phyloP scores from a whole-genome alignment of 345 rosid species.

The Eucalyptus tenuipes region DNA sequence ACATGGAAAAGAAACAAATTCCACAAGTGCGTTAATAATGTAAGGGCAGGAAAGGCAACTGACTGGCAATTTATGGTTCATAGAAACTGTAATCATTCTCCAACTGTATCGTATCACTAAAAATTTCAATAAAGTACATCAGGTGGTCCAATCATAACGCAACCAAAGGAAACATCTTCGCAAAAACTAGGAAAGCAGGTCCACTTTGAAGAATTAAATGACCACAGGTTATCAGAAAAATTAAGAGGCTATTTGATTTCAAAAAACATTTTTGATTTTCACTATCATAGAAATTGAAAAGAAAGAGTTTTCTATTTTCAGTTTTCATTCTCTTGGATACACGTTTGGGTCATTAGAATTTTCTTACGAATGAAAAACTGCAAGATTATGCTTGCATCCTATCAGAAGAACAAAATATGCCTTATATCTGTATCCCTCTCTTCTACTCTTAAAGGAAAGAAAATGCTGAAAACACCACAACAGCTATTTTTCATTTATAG shows the following conservation, averaged over 20 bases:
- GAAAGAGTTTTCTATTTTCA: background rate
- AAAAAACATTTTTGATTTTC: background rate
- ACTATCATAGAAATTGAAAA: background rate
- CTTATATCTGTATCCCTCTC: background rate
- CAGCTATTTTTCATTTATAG: background rate
- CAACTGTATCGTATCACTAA: background rate
- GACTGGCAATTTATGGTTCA: background rate
- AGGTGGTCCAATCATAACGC: background rate
- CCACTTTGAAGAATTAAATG: background rate
- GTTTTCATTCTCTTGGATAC: background rate
- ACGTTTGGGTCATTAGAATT: background rate
- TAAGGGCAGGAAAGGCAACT: background rate
- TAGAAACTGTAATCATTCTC: background rate
- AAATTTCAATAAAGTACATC: background rate
- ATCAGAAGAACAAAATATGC: background rate
- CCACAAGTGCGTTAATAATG: background rate
- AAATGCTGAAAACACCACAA: background rate
- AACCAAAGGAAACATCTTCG: background rate
- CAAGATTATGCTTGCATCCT: background rate
- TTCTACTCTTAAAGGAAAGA: background rate
- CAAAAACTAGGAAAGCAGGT: background rate
- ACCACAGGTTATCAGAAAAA: background rate
- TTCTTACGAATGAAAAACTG: background rate
- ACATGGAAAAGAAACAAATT: background rate
- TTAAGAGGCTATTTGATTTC: background rate